Evolutionary conservation across 2,329 filamentous ascomycete species (phyloP), one percentile per base, ranked within the genome.

Genomic region (Apiospora sp.): DNA sequence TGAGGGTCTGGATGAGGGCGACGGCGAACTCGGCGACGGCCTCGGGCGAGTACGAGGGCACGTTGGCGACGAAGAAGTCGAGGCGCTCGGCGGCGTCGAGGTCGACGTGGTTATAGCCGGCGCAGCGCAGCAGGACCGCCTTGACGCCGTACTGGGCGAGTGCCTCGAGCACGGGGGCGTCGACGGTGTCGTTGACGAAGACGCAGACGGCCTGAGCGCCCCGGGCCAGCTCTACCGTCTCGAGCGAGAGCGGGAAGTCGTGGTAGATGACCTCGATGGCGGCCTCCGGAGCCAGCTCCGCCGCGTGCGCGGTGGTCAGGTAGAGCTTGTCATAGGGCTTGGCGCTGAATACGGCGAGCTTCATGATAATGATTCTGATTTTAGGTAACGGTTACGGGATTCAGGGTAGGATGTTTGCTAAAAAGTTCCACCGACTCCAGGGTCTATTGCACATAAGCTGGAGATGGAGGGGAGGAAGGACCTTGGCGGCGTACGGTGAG

Each of bases 1-100:
- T 92, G 61, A 93, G 84, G 1, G 91, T 92, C 83, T 92, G 90
- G 71, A 92, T 84, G 73, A 93, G 84, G 1, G 90, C 89, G n/a
- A 93, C 87, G 54, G 90, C 87, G 77, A 92, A 93, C 84, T 93
- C 91, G 75, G 91, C 91, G 2, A 93, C 91, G 2, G 91, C 89
- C 80, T 93, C 89, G 73, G 91, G 91, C 10, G 90, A 91, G 82
- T 93, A 93, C 3, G 89, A 87, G 1, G 91, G 91, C 46, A 93
- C 91, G 73, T 91, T 90, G 76, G 90, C 90, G 64, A 92, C 90
- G 77, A 89, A 88, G 75, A 93, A 82, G 72, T 87, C 86, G 4
- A 90, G 84, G 27, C 80, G 78, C 76, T 86, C 83, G 71, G 91
- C 91, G 1, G 84, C 83, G 24, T 80, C 79, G 30, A 93, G 87